Conservation (phyloP, 2,329 filamentous ascomycete species). For the Fusarium tjaetaba region DNA sequence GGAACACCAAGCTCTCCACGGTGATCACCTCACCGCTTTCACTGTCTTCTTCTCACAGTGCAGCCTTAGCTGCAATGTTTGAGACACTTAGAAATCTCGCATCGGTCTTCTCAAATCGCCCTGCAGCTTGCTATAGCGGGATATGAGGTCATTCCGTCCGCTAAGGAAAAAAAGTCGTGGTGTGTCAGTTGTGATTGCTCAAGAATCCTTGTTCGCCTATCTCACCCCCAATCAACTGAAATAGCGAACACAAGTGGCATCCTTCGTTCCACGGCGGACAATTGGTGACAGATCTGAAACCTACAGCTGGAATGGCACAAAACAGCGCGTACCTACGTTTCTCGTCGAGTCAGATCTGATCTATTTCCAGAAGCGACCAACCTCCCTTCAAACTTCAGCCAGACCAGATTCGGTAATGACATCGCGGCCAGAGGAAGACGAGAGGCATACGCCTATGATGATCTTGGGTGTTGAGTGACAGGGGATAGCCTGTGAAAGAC, state of each 20-base stretch:
- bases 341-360: slow-evolving; percentile 4
- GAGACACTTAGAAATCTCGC: background rate
- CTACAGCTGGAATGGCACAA: background rate
- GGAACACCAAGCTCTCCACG: slow-evolving; percentile 26
- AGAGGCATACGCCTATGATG: background rate
- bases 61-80: background rate
- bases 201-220: slow-evolving; percentile 1
- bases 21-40: slow-evolving; percentile 37
- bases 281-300: background rate
- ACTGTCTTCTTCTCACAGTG: background rate
- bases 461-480: background rate
- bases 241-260: background rate
- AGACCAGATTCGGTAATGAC: background rate
- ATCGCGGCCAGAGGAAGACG: background rate
- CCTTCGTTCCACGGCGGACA: background rate
- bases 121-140: background rate
- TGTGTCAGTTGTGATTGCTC: background rate
- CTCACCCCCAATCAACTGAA: slow-evolving; percentile 4
- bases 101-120: background rate
- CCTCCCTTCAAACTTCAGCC: background rate
- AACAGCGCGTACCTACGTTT: background rate
- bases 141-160: slow-evolving; percentile 12
- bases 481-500: background rate
- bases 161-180: background rate
- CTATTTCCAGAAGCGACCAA: background rate